Evolutionary conservation across 352 stramenopile species (phyloP).

Genomic region (Globisporangium camurandrum): DNA sequence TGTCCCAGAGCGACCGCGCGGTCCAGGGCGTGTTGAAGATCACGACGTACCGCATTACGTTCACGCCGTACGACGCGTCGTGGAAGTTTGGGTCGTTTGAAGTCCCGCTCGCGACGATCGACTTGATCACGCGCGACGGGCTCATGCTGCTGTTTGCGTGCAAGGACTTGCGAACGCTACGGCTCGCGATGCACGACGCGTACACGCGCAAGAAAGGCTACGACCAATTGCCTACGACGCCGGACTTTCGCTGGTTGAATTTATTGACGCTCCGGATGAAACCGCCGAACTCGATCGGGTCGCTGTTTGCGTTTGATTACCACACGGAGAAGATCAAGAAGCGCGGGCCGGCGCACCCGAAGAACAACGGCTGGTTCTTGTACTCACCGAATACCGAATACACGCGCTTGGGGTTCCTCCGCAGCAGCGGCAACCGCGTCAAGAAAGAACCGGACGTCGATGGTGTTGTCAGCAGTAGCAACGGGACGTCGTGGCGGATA

Average conservation of each 20-base stretch:
- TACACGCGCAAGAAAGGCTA: slow-evolving; percentile 79
- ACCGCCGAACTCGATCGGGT: slow-evolving; percentile 62
- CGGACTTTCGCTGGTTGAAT: slow-evolving; percentile 44
- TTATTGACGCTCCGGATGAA: slow-evolving; percentile 51
- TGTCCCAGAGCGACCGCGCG: slow-evolving; percentile 72
- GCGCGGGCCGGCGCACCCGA: slow-evolving; percentile 23
- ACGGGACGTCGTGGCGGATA: slow-evolving; percentile 44
- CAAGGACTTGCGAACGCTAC: slow-evolving; percentile 56
- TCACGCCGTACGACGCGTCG: slow-evolving; percentile 77
- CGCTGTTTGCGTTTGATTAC: slow-evolving; percentile 80
- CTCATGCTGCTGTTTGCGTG: slow-evolving; percentile 77
- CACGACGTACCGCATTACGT: slow-evolving; percentile 76
- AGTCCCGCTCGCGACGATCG: slow-evolving; percentile 67
- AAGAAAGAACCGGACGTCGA: slow-evolving; percentile 15
- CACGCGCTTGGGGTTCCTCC: slow-evolving; percentile 74
- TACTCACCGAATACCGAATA: slow-evolving; percentile 81
- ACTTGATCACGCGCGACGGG: slow-evolving; percentile 68
- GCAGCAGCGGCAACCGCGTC: slow-evolving; percentile 7
- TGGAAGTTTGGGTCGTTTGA: slow-evolving; percentile 85
- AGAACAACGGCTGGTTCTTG: slow-evolving; percentile 76
- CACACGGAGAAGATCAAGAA: slow-evolving; percentile 59
- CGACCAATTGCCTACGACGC: slow-evolving; percentile 65
- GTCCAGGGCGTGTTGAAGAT: slow-evolving; percentile 84
- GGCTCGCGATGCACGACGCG: slow-evolving; percentile 54
- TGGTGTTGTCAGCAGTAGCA: background rate